Evolutionary conservation across 2,329 filamentous ascomycete genomes (phyloP), one percentile per base, ranked within the genome.

Genomic region (Neofusicoccum parvum): DNA sequence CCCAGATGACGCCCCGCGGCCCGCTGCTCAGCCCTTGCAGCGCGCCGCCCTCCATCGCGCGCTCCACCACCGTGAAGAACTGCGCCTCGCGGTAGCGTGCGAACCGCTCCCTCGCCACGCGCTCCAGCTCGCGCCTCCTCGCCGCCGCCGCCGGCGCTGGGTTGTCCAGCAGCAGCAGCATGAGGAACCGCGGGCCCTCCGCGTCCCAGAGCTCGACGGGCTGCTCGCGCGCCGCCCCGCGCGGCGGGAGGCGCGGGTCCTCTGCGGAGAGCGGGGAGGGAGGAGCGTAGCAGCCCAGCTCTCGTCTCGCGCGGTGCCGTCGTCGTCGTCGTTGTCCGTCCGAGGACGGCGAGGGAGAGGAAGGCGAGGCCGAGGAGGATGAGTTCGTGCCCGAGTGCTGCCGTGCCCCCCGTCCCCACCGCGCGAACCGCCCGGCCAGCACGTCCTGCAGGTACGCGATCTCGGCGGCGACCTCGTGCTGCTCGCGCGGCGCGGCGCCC

Each of bases 1-100:
- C 62, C 46, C 56, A 67, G 15, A 65, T 50, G n/a, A n/a, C 56
- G 17, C 66, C 66, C 9, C 62, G 27, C 14, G 66, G 66, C 12
- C 66, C 66, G n/a, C n/a, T 17, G 17, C 45, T 62, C 50, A 67
- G 14, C 20, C 4, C 20, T 5, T 2, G n/a, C 32, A 67, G 43
- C 37, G 46, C 48, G 6, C 51, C 17, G n/a, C 36, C 12, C 5
- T 32, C 60, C 14, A 64, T 10, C 15, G 48, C 60, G 10, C 37
- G 45, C 37, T 63, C 37, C 27, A 50, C 20, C 23, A 66, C 32
- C 48, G 65, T 54, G 20, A 15, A 49, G 27, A n/a, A 34, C 14
- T 20, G n/a, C 20, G 48, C 58, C 46, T 56, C 65, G 59, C 27
- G 27, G 27, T 43, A 51, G 5, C 49, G 48, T 7, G 36, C 46